Evolutionary conservation across 176 grass and related monocot species (phyloP), one percentile per base, ranked within the genome.

Genomic region (Carex myosuroides): DNA sequence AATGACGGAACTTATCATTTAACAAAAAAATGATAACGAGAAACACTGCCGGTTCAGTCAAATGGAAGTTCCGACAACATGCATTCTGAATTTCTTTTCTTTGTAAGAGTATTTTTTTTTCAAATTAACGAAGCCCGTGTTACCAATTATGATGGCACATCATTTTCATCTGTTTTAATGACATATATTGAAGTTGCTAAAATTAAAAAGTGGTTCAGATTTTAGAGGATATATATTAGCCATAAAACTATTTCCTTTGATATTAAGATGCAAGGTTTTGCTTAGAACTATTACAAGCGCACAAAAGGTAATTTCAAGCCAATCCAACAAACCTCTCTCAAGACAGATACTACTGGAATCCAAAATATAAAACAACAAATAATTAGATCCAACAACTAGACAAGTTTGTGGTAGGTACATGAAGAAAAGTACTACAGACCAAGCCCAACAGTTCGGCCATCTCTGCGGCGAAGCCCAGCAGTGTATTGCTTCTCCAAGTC

Each of bases 401-500:
- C 6, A 57, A 78, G 73, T 57, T 57, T 78, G 57, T 9, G 73
- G 13, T 17, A 56, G 13, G 26, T 57, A 17, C 53, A 57, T 33
- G 26, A 55, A 53, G 56, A 64, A 81, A 29, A 11, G 20, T 66
- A 33, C 86, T 95, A 98, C 41, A 98, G 86, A 37, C 95, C 96
- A 39, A 98, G 96, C 65, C 96, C 96, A 82, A 95, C 93, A 0
- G 96, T 95, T n/a, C 96, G 87, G 63, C 96, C 96, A 80, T 98
- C 96, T 90, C 88, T 93, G 65, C 96, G 58, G 7, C 96, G 92
- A 9, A 98, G 91, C 3, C 96, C 96, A 11, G 96, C 96, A 56
- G 92, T 89, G 61, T 98, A 98, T 57, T 95, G 96, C 70, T 95
- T 98, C 86, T 98, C 96, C 86, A 98, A 83, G 80, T 98, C 93